Conservation (phyloP, 2,329 filamentous ascomycete genomes). For the Neopestalotiopsis rosae region DNA sequence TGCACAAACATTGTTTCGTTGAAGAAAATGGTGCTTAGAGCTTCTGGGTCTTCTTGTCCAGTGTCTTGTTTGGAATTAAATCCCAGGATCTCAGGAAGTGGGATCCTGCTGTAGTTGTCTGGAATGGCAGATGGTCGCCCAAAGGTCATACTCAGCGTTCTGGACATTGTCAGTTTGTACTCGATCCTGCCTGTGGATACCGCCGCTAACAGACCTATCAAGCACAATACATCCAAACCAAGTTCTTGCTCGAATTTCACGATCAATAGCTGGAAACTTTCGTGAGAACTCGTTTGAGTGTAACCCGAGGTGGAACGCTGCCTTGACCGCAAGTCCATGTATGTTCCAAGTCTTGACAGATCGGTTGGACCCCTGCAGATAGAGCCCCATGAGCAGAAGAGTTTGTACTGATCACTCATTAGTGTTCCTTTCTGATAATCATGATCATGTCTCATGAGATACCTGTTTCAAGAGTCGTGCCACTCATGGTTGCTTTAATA, state of each 20-base stretch:
- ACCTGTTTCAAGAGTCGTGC: conserved; percentile 51
- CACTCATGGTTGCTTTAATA: conserved; percentile 43
- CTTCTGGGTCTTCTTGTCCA: conserved; percentile 18
- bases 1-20: background rate
- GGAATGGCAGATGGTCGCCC: conserved; percentile 53
- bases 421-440: background rate
- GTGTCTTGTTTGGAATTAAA: conserved; percentile 19
- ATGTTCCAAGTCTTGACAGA: conserved; percentile 59
- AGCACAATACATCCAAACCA: conserved; percentile 56
- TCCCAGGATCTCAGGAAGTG: conserved; percentile 34
- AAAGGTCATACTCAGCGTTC: conserved; percentile 56
- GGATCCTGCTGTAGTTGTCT: conserved; percentile 46
- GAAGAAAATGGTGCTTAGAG: conserved; percentile 36
- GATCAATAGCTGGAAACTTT: conserved; percentile 44
- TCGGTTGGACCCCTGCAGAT: conserved; percentile 58
- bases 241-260: conserved; percentile 51
- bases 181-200: background rate
- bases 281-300: conserved; percentile 47
- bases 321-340: conserved; percentile 57
- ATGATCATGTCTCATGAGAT: background rate
- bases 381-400: conserved; percentile 54
- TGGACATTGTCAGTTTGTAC: conserved; percentile 24
- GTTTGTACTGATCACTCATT: conserved; percentile 46
- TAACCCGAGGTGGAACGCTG: conserved; percentile 56
- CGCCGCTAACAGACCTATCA: conserved; percentile 40